Conservation (phyloP, 768 basidiomycete species). For the Leccinellum rugosiceps region DNA sequence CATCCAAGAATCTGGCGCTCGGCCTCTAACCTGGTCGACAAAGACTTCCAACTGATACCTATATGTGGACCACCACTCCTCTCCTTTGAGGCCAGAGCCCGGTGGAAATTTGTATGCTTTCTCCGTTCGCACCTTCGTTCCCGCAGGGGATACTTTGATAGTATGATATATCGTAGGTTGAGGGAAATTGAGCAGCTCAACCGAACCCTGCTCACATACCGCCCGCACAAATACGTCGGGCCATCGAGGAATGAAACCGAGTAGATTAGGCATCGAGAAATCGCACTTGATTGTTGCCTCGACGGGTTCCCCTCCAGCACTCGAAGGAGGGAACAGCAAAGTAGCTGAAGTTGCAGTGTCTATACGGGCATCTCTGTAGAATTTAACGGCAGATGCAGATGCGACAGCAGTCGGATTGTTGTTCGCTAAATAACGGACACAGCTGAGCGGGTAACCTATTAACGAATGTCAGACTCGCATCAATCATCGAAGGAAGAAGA, state of each 20-base stretch:
- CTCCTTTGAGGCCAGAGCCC: constrained; percentile 38
- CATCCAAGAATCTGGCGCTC: constrained; percentile 53
- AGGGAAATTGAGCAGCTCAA: constrained; percentile 42
- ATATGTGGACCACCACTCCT: constrained; percentile 57
- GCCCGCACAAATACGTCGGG: constrained; percentile 37
- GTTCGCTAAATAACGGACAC: constrained; percentile 46
- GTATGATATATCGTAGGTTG: constrained; percentile 48
- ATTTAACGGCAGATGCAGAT: constrained; percentile 32
- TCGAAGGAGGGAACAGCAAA: constrained; percentile 33
- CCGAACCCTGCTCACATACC: constrained; percentile 43
- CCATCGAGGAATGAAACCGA: constrained; percentile 38
- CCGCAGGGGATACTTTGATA: constrained; percentile 40
- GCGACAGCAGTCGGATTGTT: constrained; percentile 41
- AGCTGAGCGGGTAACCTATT: constrained; percentile 47
- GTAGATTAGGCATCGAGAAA: constrained; percentile 27
- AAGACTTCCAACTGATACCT: constrained; percentile 62
- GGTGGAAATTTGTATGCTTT: constrained; percentile 41
- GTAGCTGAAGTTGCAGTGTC: constrained; percentile 43
- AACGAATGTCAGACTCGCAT: constrained; percentile 1
- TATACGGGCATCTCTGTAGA: constrained; percentile 30
- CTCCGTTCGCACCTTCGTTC: constrained; percentile 35
- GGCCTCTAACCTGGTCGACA: constrained; percentile 54
- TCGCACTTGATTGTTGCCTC: constrained; percentile 38
- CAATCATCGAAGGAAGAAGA: neutral
- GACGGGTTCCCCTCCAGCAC: constrained; percentile 25